Evolutionary conservation across 2,329 filamentous ascomycete species (phyloP).

Genomic region (Sclerotinia nivalis): DNA sequence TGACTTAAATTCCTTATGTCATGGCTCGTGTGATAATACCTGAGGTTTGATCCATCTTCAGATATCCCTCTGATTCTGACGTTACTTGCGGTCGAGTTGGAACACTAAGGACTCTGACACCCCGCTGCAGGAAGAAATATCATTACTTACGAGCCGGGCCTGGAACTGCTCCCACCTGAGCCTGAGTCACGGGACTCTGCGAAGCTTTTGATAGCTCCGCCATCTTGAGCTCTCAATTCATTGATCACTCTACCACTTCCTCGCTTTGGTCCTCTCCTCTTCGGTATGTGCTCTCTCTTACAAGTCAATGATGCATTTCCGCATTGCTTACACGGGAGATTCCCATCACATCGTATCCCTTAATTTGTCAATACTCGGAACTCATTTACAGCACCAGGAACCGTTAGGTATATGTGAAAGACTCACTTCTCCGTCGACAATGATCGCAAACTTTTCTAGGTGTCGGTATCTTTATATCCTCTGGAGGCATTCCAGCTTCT

Average conservation of each 20-base stretch:
- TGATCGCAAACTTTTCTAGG: conserved; percentile 49
- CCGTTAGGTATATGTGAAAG: background rate
- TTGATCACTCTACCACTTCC: conserved; percentile 64
- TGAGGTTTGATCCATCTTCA: background rate
- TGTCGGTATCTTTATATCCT: conserved; percentile 28
- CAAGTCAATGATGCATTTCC: conserved; percentile 59
- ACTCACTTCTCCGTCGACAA: conserved; percentile 48
- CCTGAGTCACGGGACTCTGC: conserved; percentile 39
- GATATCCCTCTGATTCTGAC: background rate
- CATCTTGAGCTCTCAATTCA: conserved; percentile 55
- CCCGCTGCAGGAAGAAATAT: background rate
- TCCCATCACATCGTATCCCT: conserved; percentile 51
- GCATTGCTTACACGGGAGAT: conserved; percentile 61
- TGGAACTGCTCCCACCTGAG: conserved; percentile 30
- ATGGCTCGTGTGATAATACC: background rate
- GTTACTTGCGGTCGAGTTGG: background rate
- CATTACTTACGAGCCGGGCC: conserved; percentile 33
- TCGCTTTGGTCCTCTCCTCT: conserved; percentile 64
- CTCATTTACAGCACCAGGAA: background rate
- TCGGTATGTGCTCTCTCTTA: conserved; percentile 64
- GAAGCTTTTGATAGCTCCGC: conserved; percentile 41
- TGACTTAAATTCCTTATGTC: background rate
- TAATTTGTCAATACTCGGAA: conserved; percentile 15
- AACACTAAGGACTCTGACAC: no score
- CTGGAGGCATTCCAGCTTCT: conserved; percentile 37